Evolutionary conservation across 768 basidiomycete species (phyloP), one percentile per base, ranked within the genome.

Genomic region (Lactarius psammicola): DNA sequence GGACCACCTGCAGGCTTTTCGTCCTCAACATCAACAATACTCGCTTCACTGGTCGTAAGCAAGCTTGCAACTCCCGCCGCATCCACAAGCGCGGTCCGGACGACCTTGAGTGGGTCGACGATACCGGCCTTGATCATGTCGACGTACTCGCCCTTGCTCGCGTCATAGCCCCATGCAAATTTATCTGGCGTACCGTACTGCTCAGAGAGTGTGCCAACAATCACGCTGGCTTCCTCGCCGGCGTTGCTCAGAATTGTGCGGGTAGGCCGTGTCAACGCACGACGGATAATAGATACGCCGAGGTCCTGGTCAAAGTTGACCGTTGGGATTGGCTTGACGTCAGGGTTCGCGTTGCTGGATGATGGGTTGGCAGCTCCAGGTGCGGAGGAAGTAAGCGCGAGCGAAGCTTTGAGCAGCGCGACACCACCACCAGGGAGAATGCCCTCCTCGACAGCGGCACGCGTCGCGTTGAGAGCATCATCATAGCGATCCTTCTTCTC

Each of bases 401-500:
- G 80, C 30, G 85, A 86, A 3, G 93, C 92, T 77, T 94, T 94
- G 74, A 97, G 85, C 28, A 97, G 85, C 31, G 96, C 95, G 36
- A 93, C 88, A 76, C 95, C 95, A 73, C 96, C 96, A 53, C 96
- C 96, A 60, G 96, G 96, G 38, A 98, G 89, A 73, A 98, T 97
- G 74, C 96, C 96, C 77, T 99, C 95, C 79, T 98, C 96, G 34
- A 98, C 96, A 54, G 96, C 95, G 30, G 96, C 96, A 46, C 96
- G 90, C 4, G 96, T 98, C n/a, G 95, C 95, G 76, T 97, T 97
- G 56, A 98, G 83, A 1, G 95, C 95, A 74, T 96, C 94, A 71
- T 98, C 95, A 74, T 97, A 98, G 42, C 95, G 85, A 76, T 98
- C 96, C 87, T 98, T 97, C 92, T 98, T 98, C 85, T 98, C 96